Evolutionary conservation across 495 filamentous ascomycete species (phyloP).

Genomic region (Penicillium maclennaniae): DNA sequence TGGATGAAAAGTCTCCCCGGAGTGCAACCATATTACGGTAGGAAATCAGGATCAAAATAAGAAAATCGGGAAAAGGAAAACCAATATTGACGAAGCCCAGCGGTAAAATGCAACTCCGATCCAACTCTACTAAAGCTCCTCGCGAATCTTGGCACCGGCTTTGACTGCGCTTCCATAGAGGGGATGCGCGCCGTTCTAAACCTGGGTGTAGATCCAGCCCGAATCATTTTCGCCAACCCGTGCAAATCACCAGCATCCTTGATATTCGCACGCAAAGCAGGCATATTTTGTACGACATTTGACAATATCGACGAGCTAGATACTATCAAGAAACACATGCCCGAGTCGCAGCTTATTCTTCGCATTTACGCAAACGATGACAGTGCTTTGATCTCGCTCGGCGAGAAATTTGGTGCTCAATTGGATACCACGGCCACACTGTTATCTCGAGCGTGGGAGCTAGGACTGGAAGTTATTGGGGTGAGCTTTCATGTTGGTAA

Average conservation of each 20-base stretch:
- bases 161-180: conserved; percentile 33
- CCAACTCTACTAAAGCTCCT: conserved; percentile 22
- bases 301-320: conserved; percentile 36
- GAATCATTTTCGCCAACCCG: conserved; percentile 35
- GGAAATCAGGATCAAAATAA: background rate
- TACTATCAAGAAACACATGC: conserved; percentile 24
- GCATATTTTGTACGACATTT: conserved; percentile 28
- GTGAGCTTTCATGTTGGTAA: conserved; percentile 38
- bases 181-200: conserved; percentile 26
- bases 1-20: conserved; percentile 10
- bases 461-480: conserved; percentile 27
- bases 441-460: conserved; percentile 19
- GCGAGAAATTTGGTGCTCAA: conserved; percentile 32
- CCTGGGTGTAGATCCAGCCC: conserved; percentile 25
- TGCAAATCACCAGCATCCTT: conserved; percentile 26
- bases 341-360: conserved; percentile 24
- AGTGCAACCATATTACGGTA: conserved; percentile 25
- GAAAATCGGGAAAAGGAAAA: background rate
- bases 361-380: conserved; percentile 30
- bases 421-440: conserved; percentile 16
- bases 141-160: conserved; percentile 23
- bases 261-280: conserved; percentile 15
- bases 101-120: conserved; percentile 39
- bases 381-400: conserved; percentile 18
- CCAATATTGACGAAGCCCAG: conserved; percentile 8